These are phyloP conservation scores for Metschnikowia drakensbergensis DNA, from an alignment of 805 yeast genomes.

Conservation along the genomic window DNA sequence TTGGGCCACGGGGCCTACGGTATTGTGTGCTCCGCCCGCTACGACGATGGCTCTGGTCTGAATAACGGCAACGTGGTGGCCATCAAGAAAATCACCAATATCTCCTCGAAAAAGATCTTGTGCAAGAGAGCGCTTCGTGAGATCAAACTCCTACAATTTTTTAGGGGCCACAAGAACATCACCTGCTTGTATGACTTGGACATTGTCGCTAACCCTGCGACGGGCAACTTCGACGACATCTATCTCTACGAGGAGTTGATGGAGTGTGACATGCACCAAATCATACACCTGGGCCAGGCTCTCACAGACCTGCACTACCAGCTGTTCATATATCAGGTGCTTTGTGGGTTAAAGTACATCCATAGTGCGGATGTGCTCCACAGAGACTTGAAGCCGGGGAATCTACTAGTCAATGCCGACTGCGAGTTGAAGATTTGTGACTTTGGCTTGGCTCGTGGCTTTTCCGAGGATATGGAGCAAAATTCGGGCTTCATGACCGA, in stretches of 20 bases:
- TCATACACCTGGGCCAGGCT: slow-evolving; percentile 89
- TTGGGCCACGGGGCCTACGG: slow-evolving; percentile 99
- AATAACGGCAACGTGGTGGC: slow-evolving; percentile 59
- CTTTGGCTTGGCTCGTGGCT: slow-evolving; percentile 93
- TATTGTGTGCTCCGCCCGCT: slow-evolving; percentile 90
- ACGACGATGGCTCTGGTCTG: slow-evolving; percentile 57
- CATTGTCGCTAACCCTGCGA: slow-evolving; percentile 63
- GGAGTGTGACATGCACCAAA: slow-evolving; percentile 99
- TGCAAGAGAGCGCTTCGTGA: slow-evolving; percentile 92
- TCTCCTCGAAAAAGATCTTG: slow-evolving; percentile 83
- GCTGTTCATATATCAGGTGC: slow-evolving; percentile 83
- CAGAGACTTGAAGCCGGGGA: slow-evolving; percentile 93
- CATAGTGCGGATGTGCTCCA: slow-evolving; percentile 93
- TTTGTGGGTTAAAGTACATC: slow-evolving; percentile 85
- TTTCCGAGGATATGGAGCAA: slow-evolving; percentile 72
- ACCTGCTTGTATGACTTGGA: slow-evolving; percentile 94
- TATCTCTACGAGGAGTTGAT: slow-evolving; percentile 93
- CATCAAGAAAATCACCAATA: slow-evolving; percentile 92
- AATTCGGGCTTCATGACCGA: slow-evolving; percentile 95
- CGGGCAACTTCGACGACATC: slow-evolving; percentile 79
- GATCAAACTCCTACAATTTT: slow-evolving; percentile 82
- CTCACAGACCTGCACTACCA: slow-evolving; percentile 94
- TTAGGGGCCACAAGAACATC: slow-evolving; percentile 94
- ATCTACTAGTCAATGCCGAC: slow-evolving; percentile 88
- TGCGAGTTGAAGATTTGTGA: slow-evolving; percentile 96